Evolutionary conservation across 2,329 filamentous ascomycete species (phyloP), one percentile per base, ranked within the genome.

Genomic region (Aspergillus amoenus): DNA sequence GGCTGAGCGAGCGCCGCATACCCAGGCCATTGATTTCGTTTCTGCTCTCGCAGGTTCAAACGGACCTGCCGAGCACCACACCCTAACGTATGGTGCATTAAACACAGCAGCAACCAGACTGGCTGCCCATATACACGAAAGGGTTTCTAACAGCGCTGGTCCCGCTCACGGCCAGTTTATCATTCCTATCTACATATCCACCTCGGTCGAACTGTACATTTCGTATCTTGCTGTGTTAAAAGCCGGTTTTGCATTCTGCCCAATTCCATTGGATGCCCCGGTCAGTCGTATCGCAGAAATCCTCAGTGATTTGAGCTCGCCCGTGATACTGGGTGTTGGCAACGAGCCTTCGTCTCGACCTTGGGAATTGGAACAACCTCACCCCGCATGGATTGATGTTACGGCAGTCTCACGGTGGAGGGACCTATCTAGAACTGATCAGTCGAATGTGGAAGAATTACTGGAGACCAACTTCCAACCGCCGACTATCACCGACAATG

Each of bases 171-270:
- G 56, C 7, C 30, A 56, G 17, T 59, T 55, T 8, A 65, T 70
- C 32, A 64, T 70, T 49, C 67, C 68, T 15, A 63, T 70, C 22
- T 62, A 68, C 45, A 68, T 69, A 63, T 48, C 66, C 34, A 68
- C 67, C 18, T 69, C 66, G 4, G 71, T 71, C 1, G 74, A 75
- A 58, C 66, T 76, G 3, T 76, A 76, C 52, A 66, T 73, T 21
- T 67, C 70, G 11, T 76, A 75, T 48, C 66, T 76, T 5, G 73
- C 62, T 17, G 59, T 67, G 55, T 60, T 76, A 12, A 76, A 76
- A 55, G 70, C 72, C 12, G 73, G 73, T 17, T 57, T 66, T 37
- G 70, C 72, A 9, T 75, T 76, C 54, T 76, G 65, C 44, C 74
- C 74, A 1, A 64, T 76, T 15, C 70, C 73, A 0, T 63, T 71